These are phyloP conservation scores for Stylonectria norvegica DNA, from an alignment of 2,329 filamentous ascomycete genomes.

Conservation along the genomic window DNA sequence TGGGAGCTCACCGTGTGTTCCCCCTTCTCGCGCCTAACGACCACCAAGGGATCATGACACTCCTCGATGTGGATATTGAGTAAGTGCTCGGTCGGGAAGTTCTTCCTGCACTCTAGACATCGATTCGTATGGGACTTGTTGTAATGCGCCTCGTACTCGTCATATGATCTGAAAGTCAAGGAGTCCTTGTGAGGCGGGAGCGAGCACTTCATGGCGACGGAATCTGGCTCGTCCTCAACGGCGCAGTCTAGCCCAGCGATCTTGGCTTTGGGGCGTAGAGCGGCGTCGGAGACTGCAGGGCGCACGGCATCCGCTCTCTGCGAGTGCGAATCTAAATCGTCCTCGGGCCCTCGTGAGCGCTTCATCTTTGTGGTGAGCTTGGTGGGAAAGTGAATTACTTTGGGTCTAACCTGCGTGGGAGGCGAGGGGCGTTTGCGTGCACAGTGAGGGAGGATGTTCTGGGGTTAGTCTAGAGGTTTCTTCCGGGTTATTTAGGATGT, in stretches of 20 bases:
- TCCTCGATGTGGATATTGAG: constrained; percentile 85
- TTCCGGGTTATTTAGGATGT: too few relatives aligned
- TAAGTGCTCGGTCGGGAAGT: constrained; percentile 81
- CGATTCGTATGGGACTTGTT: constrained; percentile 75
- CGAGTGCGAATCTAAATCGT: constrained; percentile 37
- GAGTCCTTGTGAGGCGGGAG: constrained; percentile 74
- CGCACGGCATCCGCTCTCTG: constrained; percentile 16
- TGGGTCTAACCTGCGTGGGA: constrained; percentile 15
- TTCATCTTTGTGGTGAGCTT: constrained; percentile 48
- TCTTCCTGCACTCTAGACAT: constrained; percentile 79
- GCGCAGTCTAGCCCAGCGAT: constrained; percentile 55
- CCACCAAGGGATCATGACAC: constrained; percentile 78
- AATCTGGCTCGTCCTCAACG: constrained; percentile 31
- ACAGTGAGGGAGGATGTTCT: constrained; percentile 10
- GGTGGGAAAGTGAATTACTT: constrained; percentile 26
- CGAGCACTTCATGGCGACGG: constrained; percentile 68
- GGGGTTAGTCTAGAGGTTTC: not conserved
- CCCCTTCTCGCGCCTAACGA: constrained; percentile 69
- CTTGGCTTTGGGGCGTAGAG: constrained; percentile 45
- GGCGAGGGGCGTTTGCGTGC: constrained; percentile 21
- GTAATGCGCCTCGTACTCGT: constrained; percentile 87
- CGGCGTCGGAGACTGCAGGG: constrained; percentile 14
- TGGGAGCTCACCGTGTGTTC: constrained; percentile 71
- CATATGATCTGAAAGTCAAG: constrained; percentile 68
- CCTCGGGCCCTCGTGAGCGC: constrained; percentile 59